Evolutionary conservation across 163 green algal genomes (phyloP), one percentile per base, ranked within the genome.

Genomic region (Chlorella variabilis): DNA sequence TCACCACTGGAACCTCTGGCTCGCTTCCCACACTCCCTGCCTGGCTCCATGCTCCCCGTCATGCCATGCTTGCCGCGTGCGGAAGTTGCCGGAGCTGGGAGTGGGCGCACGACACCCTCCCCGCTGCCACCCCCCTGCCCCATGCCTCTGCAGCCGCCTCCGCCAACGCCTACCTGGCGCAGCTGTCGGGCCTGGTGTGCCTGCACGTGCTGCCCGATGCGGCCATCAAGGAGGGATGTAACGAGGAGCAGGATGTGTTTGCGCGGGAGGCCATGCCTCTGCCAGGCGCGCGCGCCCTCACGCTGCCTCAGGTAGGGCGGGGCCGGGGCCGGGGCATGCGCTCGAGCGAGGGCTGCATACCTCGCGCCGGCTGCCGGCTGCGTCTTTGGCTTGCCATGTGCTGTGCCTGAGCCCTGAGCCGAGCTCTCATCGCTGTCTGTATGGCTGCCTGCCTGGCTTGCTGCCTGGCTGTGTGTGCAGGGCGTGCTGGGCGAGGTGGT

Each of bases 81-180:
- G n/a, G n/a, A n/a, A n/a, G n/a, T n/a, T n/a, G n/a, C n/a, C n/a
- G n/a, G n/a, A n/a, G n/a, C n/a, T n/a, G n/a, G n/a, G n/a, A n/a
- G n/a, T n/a, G n/a, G n/a, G n/a, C n/a, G n/a, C n/a, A n/a, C 59
- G 8, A 36, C 27, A 67, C 29, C 59, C 59, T 27, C 5, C 59
- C 15, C n/a, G n/a, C 59, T 38, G 20, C 59, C n/a, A 33, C 66
- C 48, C n/a, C n/a, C n/a, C n/a, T n/a, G n/a, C n/a, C n/a, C n/a
- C n/a, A n/a, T n/a, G n/a, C n/a, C n/a, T n/a, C 18, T 59, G 73
- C 73, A 80, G 77, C 85, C 4, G 62, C 79, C 38, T 48, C 49
- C 21, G 84, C 84, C 66, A 73, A 80, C 27, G 77, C 59, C 42
- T 90, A 83, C 75, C 66, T 89, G 63, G 65, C 42, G 1, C 42